A percentile compares a stretch with the other conserved stretches of the same genome.
These are phyloP conservation scores for Cutaneotrichosporon cyanovorans DNA, from an alignment of 1,284 basidiomycete species.

Conservation along the genomic window DNA sequence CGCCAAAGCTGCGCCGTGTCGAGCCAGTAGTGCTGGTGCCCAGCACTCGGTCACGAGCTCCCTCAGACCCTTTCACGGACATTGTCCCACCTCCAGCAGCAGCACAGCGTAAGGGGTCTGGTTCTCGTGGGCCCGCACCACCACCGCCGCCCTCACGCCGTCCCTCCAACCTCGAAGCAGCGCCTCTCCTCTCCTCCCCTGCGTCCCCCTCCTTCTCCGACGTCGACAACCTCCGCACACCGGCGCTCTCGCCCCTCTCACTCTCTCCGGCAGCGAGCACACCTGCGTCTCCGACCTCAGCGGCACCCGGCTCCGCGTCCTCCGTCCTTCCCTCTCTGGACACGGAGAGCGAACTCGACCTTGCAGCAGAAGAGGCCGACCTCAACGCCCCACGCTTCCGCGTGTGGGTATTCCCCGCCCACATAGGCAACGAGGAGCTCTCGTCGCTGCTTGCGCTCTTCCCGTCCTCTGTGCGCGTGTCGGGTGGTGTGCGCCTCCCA, in stretches of 20 bases:
- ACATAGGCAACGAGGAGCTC: constrained; percentile 38
- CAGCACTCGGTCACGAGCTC: constrained; percentile 4
- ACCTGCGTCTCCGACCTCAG: neutral
- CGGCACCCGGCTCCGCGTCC: too few species aligned
- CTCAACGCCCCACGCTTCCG: constrained; percentile 34
- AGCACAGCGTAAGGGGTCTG: constrained; percentile 3
- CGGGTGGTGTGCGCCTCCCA: too few species aligned
- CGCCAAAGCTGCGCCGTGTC: constrained; percentile 24
- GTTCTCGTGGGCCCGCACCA: constrained; percentile 24
- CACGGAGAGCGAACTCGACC: neutral
- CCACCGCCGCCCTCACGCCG: constrained; percentile 25
- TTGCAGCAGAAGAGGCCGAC: constrained; percentile 28
- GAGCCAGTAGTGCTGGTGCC: neutral
- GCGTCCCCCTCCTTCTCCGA: too few species aligned
- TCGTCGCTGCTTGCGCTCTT: constrained; percentile 28
- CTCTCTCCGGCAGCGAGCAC: neutral
- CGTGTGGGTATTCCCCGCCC: constrained; percentile 38
- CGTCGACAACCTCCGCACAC: too few species aligned
- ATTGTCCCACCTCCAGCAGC: neutral
- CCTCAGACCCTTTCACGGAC: constrained; percentile 39
- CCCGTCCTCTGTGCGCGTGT: constrained; percentile 21
- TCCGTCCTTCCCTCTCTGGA: neutral
- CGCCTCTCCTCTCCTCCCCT: neutral
- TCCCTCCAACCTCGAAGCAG: neutral
- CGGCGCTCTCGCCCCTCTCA: neutral